phyloP scores from a whole-genome alignment of 768 basidiomycete species.

The Hygrocybe punicea region DNA sequence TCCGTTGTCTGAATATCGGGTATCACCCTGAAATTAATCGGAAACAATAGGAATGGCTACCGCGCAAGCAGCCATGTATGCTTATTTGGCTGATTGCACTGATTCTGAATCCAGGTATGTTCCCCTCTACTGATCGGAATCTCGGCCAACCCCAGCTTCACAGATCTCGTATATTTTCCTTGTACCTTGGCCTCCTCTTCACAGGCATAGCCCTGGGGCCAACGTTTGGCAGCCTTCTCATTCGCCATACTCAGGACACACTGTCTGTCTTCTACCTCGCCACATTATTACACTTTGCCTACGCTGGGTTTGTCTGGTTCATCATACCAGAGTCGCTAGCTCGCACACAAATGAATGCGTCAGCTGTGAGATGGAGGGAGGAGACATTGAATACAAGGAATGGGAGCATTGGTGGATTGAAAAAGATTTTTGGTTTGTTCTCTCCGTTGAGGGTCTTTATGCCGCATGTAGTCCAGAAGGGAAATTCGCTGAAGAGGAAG shows the following conservation, averaged over 20 bases:
- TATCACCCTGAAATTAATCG: slow-evolving; percentile 4
- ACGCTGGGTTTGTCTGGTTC: slow-evolving; percentile 49
- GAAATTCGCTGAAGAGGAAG: slow-evolving; percentile 40
- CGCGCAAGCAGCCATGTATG: slow-evolving; percentile 51
- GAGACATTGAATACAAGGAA: slow-evolving; percentile 20
- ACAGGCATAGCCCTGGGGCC: slow-evolving; percentile 78
- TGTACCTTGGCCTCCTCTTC: slow-evolving; percentile 65
- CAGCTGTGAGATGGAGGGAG: slow-evolving; percentile 36
- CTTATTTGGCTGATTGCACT: slow-evolving; percentile 69
- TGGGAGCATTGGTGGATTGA: slow-evolving; percentile 39
- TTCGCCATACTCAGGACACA: slow-evolving; percentile 51
- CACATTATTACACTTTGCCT: slow-evolving; percentile 46
- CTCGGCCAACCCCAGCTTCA: slow-evolving; percentile 1
- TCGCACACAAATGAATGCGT: slow-evolving; percentile 42
- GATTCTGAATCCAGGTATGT: slow-evolving; percentile 51
- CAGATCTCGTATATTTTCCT: slow-evolving; percentile 65
- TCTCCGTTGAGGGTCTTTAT: slow-evolving; percentile 66
- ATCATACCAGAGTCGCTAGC: slow-evolving; percentile 79
- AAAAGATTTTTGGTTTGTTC: slow-evolving; percentile 57
- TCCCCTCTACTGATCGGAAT: background rate
- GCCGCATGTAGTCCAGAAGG: slow-evolving; percentile 36
- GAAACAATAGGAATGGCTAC: slow-evolving; percentile 47
- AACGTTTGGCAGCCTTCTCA: slow-evolving; percentile 61
- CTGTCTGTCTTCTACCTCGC: slow-evolving; percentile 74
- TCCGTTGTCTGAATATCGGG: slow-evolving; percentile 26